A percentile compares a stretch with the other conserved stretches of the same genome.
phyloP scores from a whole-genome alignment of 2,329 filamentous ascomycete genomes.

The Phialemoniopsis sp. region DNA sequence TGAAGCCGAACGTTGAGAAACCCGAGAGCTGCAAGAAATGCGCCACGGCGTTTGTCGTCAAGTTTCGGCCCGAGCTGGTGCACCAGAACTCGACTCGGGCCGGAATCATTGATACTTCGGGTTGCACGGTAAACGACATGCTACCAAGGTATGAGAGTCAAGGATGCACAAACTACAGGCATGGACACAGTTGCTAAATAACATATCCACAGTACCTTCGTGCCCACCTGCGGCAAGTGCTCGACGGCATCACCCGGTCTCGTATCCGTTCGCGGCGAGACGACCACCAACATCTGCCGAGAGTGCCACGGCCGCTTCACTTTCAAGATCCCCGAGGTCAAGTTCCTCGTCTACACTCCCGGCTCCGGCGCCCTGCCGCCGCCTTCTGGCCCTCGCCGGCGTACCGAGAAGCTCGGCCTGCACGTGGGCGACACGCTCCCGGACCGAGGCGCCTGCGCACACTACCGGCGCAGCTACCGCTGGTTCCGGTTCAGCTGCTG shows the following conservation, averaged over 20 bases:
- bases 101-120: slow-evolving; percentile 73
- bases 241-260: slow-evolving; percentile 68
- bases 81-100: slow-evolving; percentile 71
- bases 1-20: slow-evolving; percentile 51
- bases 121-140: slow-evolving; percentile 72
- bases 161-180: background rate
- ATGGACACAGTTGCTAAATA: slow-evolving; percentile 1
- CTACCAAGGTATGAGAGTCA: slow-evolving; percentile 52
- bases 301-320: slow-evolving; percentile 78
- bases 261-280: slow-evolving; percentile 69
- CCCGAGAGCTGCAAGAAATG: slow-evolving; percentile 56
- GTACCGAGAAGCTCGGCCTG: slow-evolving; percentile 51
- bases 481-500: slow-evolving; percentile 67
- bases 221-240: slow-evolving; percentile 74
- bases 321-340: slow-evolving; percentile 73
- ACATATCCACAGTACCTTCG: slow-evolving; percentile 55
- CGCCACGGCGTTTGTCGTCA: slow-evolving; percentile 43
- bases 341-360: slow-evolving; percentile 68
- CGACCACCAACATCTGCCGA: slow-evolving; percentile 69
- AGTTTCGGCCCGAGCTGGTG: slow-evolving; percentile 65
- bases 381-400: slow-evolving; percentile 33
- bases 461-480: slow-evolving; percentile 55
- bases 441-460: slow-evolving; percentile 46
- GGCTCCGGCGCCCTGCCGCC: slow-evolving; percentile 30
- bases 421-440: slow-evolving; percentile 54